Percentiles rank a stretch among this genome's conserved stretches.
These are phyloP conservation scores for Nitzschia palea DNA, from an alignment of 108 stramenopile genomes.

Conservation along the genomic window DNA sequence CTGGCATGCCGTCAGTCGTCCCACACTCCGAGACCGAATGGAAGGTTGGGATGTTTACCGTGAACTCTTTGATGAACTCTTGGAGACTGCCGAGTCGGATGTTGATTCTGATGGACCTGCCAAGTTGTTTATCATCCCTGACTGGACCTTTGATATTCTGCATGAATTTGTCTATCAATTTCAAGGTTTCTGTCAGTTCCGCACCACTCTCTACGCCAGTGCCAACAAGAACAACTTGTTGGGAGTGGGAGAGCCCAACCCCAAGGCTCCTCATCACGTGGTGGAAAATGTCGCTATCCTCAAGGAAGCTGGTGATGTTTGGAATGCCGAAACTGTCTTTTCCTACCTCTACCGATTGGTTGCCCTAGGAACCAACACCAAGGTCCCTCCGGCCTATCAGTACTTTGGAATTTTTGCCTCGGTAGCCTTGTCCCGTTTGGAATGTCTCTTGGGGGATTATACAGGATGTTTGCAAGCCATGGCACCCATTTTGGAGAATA, in stretches of 20 bases:
- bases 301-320: conserved; percentile 76
- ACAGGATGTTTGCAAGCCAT: conserved; percentile 74
- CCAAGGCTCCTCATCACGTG: conserved; percentile 57
- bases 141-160: conserved; percentile 98
- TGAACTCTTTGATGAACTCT: conserved; percentile 79
- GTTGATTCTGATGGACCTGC: conserved; percentile 18
- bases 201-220: conserved; percentile 66
- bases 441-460: conserved; percentile 97
- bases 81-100: conserved; percentile 60
- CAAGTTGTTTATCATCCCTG: conserved; percentile 80
- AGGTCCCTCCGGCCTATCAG: conserved; percentile 64
- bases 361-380: conserved; percentile 55
- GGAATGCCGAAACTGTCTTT: conserved; percentile 94
- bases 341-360: conserved; percentile 89
- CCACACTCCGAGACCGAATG: conserved; percentile 80
- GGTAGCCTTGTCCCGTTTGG: conserved; percentile 89
- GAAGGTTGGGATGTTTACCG: conserved; percentile 90
- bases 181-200: conserved; percentile 97
- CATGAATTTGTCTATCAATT: conserved; percentile 99
- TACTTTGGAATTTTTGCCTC: conserved; percentile 93
- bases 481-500: conserved; percentile 55
- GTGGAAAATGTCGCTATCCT: conserved; percentile 65
- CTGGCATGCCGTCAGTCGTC: conserved; percentile 76
- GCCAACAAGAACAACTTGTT: conserved; percentile 56
- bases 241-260: conserved; percentile 6